Conservation (phyloP, 306 rosid species). For the Crataegus laevigata region DNA sequence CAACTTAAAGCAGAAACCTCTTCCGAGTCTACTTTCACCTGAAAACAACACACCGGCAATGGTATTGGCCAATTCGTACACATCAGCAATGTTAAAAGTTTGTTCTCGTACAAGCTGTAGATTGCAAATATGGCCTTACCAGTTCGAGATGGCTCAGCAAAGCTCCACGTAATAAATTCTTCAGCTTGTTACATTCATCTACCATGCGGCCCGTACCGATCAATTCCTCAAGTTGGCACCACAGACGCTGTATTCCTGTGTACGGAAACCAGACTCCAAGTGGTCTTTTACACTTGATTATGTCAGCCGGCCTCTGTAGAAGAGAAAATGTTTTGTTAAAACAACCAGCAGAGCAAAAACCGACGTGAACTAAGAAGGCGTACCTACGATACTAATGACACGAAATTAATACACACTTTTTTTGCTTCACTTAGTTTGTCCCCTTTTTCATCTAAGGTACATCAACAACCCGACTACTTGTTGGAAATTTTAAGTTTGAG, state of each 20-base stretch:
- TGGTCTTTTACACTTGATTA: slow-evolving; percentile 67
- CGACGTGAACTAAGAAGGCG: neutral
- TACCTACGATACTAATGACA: neutral
- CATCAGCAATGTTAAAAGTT: too few species aligned
- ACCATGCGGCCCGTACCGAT: slow-evolving; percentile 59
- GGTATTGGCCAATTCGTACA: too few species aligned
- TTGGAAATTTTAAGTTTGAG: too few species aligned
- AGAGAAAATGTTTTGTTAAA: neutral
- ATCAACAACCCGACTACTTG: neutral
- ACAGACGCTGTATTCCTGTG: slow-evolving; percentile 65
- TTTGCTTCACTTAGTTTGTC: neutral
- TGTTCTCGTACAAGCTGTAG: too few species aligned
- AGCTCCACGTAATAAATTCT: too few species aligned
- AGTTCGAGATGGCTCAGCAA: too few species aligned
- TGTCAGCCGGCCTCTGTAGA: slow-evolving; percentile 67
- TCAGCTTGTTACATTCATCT: too few species aligned
- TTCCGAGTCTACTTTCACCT: too few species aligned
- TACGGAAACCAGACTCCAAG: slow-evolving; percentile 85
- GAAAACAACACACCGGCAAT: too few species aligned
- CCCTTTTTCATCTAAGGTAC: neutral
- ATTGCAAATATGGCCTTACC: too few species aligned
- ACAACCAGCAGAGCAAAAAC: neutral
- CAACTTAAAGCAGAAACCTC: too few species aligned
- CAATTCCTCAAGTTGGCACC: slow-evolving; percentile 66
- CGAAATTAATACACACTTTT: neutral